phyloP scores from a whole-genome alignment of 2,329 filamentous ascomycete genomes.

The Magnaporthiopsis incrustans region DNA sequence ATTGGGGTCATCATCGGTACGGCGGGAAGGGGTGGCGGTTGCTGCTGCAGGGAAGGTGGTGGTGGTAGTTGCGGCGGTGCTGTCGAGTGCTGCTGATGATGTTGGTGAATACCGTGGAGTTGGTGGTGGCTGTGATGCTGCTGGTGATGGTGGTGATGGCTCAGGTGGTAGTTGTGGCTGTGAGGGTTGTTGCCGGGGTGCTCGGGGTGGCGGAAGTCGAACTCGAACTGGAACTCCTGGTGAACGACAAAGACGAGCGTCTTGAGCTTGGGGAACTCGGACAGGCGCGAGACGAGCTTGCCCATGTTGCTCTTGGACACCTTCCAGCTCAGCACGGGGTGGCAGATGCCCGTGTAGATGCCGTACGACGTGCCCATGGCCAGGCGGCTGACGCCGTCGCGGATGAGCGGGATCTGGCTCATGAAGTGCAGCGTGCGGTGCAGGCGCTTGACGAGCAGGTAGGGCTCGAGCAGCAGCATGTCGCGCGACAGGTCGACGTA shows the following conservation, averaged over 20 bases:
- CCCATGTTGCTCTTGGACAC: constrained; percentile 34
- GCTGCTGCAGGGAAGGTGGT: background rate
- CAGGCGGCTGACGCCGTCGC: constrained; percentile 30
- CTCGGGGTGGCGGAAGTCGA: constrained; percentile 23
- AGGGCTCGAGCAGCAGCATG: constrained; percentile 38
- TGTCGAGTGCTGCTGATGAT: background rate
- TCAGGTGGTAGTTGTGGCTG: background rate
- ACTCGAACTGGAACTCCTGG: constrained; percentile 39
- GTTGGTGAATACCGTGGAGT: background rate
- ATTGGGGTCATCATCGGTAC: background rate
- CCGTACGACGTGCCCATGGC: constrained; percentile 39
- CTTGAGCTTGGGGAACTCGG: constrained; percentile 31
- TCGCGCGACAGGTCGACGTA: constrained; percentile 37
- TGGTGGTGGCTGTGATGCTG: background rate
- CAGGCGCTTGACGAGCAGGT: constrained; percentile 37
- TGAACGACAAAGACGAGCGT: constrained; percentile 37
- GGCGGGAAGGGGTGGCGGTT: background rate
- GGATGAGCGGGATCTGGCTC: constrained; percentile 35
- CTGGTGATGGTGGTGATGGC: background rate
- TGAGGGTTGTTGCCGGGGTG: constrained; percentile 13
- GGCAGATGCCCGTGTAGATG: constrained; percentile 34
- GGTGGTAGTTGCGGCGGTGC: background rate
- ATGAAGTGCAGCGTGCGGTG: constrained; percentile 37
- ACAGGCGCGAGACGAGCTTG: constrained; percentile 31
- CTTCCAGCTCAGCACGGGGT: constrained; percentile 36